Base-by-base conservation (phyloP, 225 moss, liverwort and hornwort genomes). In the Ulota crispa region DNA sequence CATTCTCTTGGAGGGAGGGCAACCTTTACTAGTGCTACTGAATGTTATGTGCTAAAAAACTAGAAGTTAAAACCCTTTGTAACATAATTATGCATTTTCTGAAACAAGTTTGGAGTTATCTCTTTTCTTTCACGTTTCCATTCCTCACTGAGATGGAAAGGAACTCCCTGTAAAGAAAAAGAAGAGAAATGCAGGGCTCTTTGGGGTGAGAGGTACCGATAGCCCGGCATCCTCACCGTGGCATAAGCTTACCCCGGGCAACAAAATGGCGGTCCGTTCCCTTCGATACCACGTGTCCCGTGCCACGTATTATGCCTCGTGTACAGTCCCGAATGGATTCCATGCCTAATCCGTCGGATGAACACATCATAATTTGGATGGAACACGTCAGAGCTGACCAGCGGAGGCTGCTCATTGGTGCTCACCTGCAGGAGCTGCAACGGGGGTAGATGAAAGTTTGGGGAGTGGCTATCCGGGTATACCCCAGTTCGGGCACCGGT, bases 341-440 rank as follows among this genome's bases (percentile, higher is more conserved):
- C 45, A 36, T 26, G 3, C 68, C 6, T 14, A 57, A 42, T 67
- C 5, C 9, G 66, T 36, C 36, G 24, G 37, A 66, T 66, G 67
- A 39, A 20, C 11, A 11, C 30, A n/a, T 54, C 63, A 64, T 26
- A 16, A 6, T 12, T 11, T 39, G 64, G 71, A 83, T 78, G 83
- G 54, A 6, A 54, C 16, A 55, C 24, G 69, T 81, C 59, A 67
- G 37, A 52, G 28, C 21, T 21, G 19, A 1, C 0, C 1, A 52
- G 34, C 27, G 63, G 63, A 6, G 4, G 37, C 39, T 64, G 23
- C 53, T 73, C 53, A 73, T 50, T 81, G 81, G 81, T 28, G 23
- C 65, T 23, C 21, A 18, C 20, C 5, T 4, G 4, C 5, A 23
- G 30, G 9, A 3, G 5, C 9, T 4, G 8, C 24, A 13, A 3